Evolutionary conservation across 2,329 filamentous ascomycete species (phyloP).

Genomic region (Alternaria metachromatica): DNA sequence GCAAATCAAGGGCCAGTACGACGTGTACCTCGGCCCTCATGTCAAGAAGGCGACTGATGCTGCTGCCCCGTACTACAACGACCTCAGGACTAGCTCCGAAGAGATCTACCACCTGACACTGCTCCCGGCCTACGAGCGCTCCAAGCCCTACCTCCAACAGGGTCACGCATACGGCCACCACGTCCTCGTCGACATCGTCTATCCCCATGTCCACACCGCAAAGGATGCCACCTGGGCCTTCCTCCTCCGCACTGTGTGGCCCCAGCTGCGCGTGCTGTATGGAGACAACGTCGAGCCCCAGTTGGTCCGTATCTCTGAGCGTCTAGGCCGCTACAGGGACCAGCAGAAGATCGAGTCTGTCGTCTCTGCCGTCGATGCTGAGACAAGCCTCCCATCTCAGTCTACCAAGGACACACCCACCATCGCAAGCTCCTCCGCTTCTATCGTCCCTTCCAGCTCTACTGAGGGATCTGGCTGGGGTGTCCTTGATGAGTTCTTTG

Average conservation of each 20-base stretch:
- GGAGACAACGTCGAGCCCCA: constrained; percentile 95
- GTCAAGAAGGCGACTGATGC: constrained; percentile 66
- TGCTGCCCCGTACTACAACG: constrained; percentile 75
- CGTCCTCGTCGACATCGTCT: constrained; percentile 71
- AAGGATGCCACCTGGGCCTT: constrained; percentile 75
- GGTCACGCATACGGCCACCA: constrained; percentile 71
- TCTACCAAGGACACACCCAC: constrained; percentile 27
- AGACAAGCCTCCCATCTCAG: constrained; percentile 25
- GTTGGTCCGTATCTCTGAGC: constrained; percentile 87
- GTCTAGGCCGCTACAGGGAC: constrained; percentile 77
- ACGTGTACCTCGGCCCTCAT: constrained; percentile 74
- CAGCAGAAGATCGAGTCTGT: constrained; percentile 68
- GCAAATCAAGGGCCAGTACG: constrained; percentile 70
- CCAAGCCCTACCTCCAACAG: constrained; percentile 74
- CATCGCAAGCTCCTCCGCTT: constrained; percentile 28
- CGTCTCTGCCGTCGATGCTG: constrained; percentile 60
- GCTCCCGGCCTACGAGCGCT: constrained; percentile 76
- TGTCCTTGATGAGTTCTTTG: constrained; percentile 40
- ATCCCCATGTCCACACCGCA: constrained; percentile 75
- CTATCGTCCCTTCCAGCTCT: constrained; percentile 26
- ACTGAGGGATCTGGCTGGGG: constrained; percentile 37
- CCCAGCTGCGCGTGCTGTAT: constrained; percentile 79
- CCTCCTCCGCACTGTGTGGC: constrained; percentile 79
- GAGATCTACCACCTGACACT: constrained; percentile 76
- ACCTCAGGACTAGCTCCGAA: constrained; percentile 66